Percentiles rank a stretch among this genome's conserved stretches.
These are phyloP conservation scores for Pedinophyceae sp. DNA, from an alignment of 139 green algal species.

Conservation along the genomic window DNA sequence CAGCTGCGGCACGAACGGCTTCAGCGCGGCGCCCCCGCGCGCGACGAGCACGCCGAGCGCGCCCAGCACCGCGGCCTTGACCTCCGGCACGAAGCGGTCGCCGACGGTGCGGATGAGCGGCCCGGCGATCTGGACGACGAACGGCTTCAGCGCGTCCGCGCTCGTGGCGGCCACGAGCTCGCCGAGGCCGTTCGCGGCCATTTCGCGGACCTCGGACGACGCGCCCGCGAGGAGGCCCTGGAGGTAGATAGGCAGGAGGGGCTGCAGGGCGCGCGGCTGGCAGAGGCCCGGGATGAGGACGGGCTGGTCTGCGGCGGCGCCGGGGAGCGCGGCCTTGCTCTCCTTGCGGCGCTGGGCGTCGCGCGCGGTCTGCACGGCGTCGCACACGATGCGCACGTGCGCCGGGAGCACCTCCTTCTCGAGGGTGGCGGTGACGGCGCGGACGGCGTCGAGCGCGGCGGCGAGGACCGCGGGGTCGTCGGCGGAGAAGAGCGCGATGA, in stretches of 20 bases:
- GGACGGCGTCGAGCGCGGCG: constrained; percentile 55
- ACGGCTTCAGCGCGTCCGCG: constrained; percentile 63
- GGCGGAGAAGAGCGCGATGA: constrained; percentile 41
- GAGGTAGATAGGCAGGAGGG: constrained; percentile 86
- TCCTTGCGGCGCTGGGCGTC: constrained; percentile 66
- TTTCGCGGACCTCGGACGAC: constrained; percentile 63
- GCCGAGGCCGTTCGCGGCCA: constrained; percentile 72
- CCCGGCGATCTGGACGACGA: constrained; percentile 81
- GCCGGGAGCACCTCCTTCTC: constrained; percentile 66
- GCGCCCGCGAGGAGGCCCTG: constrained; percentile 46
- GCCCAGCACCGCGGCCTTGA: constrained; percentile 77
- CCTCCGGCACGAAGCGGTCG: constrained; percentile 44
- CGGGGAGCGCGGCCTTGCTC: constrained; percentile 7
- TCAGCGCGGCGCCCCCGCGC: constrained; percentile 67
- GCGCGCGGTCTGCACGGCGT: constrained; percentile 47
- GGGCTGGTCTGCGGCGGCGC: not conserved
- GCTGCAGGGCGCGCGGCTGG: constrained; percentile 67
- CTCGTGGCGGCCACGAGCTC: constrained; percentile 71
- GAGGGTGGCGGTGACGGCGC: constrained; percentile 44
- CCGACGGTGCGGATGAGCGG: constrained; percentile 93
- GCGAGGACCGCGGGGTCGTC: constrained; percentile 22
- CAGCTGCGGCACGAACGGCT: constrained; percentile 93
- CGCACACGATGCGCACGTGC: constrained; percentile 27
- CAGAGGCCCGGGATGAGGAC: constrained; percentile 67
- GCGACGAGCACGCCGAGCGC: constrained; percentile 72